Base-by-base conservation (phyloP, 2,329 filamentous ascomycete species). In the Colletotrichum liaoningense region DNA sequence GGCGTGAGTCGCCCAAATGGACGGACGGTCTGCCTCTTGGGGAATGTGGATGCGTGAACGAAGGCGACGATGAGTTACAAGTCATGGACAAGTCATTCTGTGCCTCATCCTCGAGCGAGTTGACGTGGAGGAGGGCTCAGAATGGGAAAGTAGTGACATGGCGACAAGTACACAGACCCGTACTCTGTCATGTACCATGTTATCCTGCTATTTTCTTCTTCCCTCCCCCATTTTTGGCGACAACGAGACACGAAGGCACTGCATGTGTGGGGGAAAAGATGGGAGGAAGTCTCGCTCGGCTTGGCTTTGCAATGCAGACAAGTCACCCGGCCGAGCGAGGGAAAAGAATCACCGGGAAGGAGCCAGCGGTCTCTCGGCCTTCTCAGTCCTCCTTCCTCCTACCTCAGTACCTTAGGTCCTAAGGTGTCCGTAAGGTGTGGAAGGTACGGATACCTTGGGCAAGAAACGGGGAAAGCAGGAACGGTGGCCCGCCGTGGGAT, bases 1-100 rank as follows among this genome's bases (percentile, higher is more conserved):
- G 42, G 14, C 12, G 42, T 22, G 38, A 54, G 33, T 33, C 35
- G 62, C n/a, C 52, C 24, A n/a, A n/a, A 59, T 24, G 49, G 22
- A 58, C 28, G 28, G 30, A 63, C 54, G 69, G 42, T 46, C n/a
- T 60, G 60, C 70, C 55, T 60, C 19, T 70, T 73, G 55, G 60
- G 70, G 70, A 69, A 73, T 73, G 70, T 70, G 70, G 70, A 70
- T 73, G 70, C 70, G 66, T 69, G 70, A 60, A 30, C 66, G 42
- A 60, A 26, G 69, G 24, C 54, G 54, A 52, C 24, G 66, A 49
- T 28, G 42, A n/a, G 42, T 46, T 46, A 16, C 19, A 52, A 64
- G 65, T 72, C 58, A 63, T 6, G 6, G 42, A 33, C 59, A 55
- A 59, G 65, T 63, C 69, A 55, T 62, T 56, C n/a, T 49, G 19